Evolutionary conservation across 805 yeast species (phyloP).

Genomic region (Candida pseudoglaebosa): DNA sequence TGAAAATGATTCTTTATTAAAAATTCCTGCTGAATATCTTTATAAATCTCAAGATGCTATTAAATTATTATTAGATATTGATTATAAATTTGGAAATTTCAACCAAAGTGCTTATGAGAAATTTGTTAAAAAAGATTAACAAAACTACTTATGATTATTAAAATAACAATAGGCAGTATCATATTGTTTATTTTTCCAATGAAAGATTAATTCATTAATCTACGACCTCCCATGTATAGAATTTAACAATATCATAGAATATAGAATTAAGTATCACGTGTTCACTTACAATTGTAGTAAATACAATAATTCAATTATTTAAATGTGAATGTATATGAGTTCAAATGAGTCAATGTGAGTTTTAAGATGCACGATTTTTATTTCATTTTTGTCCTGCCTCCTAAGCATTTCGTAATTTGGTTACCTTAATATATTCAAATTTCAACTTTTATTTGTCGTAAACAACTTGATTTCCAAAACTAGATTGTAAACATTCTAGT

Average conservation of each 20-base stretch:
- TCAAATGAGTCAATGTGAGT: too few species aligned
- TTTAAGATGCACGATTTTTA: too few species aligned
- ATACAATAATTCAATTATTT: too few species aligned
- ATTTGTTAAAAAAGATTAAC: slow-evolving; percentile 19
- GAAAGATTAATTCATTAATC: not conserved
- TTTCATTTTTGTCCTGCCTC: too few species aligned
- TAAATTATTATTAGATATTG: slow-evolving; percentile 58
- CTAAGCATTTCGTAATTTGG: too few species aligned
- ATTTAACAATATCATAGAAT: slow-evolving; percentile 3
- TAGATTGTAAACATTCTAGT: too few species aligned
- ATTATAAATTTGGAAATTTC: slow-evolving; percentile 57
- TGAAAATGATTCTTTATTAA: slow-evolving; percentile 37
- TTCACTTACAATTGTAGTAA: not conserved
- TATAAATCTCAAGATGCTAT: slow-evolving; percentile 60
- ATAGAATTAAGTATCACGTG: not conserved
- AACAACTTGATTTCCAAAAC: too few species aligned
- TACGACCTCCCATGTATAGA: slow-evolving; percentile 5
- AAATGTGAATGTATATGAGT: too few species aligned
- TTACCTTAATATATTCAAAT: too few species aligned
- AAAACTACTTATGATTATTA: not conserved
- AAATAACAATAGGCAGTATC: too few species aligned
- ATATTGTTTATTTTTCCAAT: too few species aligned
- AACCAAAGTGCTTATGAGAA: slow-evolving; percentile 45
- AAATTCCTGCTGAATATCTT: slow-evolving; percentile 41
- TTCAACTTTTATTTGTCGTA: too few species aligned